Evolutionary conservation across 2,329 filamentous ascomycete genomes (phyloP).

Genomic region (Diaporthe velutina): DNA sequence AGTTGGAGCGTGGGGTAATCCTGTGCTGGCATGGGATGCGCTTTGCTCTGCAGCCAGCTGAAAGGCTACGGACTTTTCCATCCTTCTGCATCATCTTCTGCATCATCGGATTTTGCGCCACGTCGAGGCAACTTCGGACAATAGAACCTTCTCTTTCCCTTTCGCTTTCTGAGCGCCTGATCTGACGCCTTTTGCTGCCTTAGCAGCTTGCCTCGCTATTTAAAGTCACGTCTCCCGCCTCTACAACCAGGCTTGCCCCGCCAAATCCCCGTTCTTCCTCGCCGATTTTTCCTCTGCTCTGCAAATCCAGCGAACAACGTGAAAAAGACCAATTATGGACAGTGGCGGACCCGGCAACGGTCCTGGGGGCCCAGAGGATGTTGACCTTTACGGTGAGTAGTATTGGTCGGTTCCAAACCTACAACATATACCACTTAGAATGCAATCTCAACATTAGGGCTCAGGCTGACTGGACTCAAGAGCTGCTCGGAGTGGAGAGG

Average conservation of each 20-base stretch:
- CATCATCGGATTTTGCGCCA: conserved; percentile 20
- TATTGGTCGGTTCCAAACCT: not conserved
- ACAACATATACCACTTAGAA: not conserved
- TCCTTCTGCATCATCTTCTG: conserved; percentile 20
- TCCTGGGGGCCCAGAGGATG: conserved; percentile 55
- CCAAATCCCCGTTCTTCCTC: conserved; percentile 28
- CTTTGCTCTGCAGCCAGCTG: conserved; percentile 20
- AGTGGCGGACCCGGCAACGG: conserved; percentile 41
- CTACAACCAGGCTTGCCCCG: conserved; percentile 29
- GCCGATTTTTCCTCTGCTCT: conserved; percentile 17
- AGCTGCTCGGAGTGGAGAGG: conserved; percentile 82
- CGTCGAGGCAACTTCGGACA: not conserved
- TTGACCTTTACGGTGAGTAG: conserved; percentile 68
- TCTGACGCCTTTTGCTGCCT: not conserved
- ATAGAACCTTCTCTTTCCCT: not conserved
- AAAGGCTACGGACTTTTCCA: conserved; percentile 12
- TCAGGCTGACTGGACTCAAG: conserved; percentile 58
- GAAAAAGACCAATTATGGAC: conserved; percentile 42
- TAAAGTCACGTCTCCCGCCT: not conserved
- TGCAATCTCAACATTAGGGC: not conserved
- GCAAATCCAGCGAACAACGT: not conserved
- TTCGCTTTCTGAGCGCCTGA: not conserved
- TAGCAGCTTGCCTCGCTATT: not conserved
- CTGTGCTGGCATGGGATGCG: conserved; percentile 12
- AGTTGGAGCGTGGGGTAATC: conserved; percentile 31